Base-by-base conservation (phyloP, 2,329 filamentous ascomycete species). In the Hypoxylon sp. region DNA sequence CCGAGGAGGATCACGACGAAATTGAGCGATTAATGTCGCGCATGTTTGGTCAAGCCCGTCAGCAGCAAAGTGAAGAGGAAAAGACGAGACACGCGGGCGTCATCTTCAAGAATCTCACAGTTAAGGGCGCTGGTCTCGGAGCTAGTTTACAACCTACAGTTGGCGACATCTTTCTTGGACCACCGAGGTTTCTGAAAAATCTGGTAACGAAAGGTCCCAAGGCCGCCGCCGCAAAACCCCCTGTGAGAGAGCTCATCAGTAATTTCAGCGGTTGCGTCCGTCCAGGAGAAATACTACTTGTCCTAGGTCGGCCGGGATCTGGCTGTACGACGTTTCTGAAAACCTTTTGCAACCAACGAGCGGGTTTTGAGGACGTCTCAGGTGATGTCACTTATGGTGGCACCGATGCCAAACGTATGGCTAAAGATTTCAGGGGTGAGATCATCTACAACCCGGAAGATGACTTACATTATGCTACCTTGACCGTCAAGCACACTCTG, bases 11-110 rank as follows among this genome's bases (percentile, higher is more conserved):
- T 47, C 79, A 80, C 48, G 81, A 81, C n/a, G 86, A 88, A 71
- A 85, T 90, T 30, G 82, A 89, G 53, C 80, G 82, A 9, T 78
- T 92, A 39, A 88, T 93, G 81, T 91, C 89, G 0, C 86, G 87
- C 2, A 91, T 93, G 84, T 93, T 92, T 71, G 90, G 90, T 5
- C 80, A 82, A 32, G 85, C 85, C 19, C 83, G 90, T 5, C 88
- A 90, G 69, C 83, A 85, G 46, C 81, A 86, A n/a, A 90, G 88
- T 0, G 87, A 91, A 65, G 89, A 91, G 66, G 90, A 91, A 70
- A 87, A 91, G 74, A 90, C 88, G 0, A 81, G 90, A 21, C 90
- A 92, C 74, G 82, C 87, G 25, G 91, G 91, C 32, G 87, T 93
- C 11, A 79, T 92, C 4, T 93, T 91, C 81, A 89, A 89, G 50